Conservation (phyloP, 305 asterid species). For the Galium porrigens region DNA sequence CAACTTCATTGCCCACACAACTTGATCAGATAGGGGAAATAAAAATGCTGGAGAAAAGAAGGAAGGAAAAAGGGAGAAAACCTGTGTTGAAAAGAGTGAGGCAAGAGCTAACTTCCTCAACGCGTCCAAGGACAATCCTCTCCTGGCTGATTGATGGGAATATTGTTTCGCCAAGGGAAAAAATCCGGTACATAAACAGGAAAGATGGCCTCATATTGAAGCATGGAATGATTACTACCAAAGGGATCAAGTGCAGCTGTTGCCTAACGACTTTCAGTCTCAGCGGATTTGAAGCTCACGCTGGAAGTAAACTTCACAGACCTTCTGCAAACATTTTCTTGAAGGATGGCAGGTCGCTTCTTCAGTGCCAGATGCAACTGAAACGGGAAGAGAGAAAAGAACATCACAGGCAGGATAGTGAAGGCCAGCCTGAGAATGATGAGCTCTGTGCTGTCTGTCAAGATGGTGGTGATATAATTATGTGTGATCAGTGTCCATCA, state of each 20-base stretch:
- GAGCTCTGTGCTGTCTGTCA: conserved; percentile 66
- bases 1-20: conserved; percentile 19
- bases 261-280: conserved; percentile 41
- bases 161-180: conserved; percentile 43
- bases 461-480: conserved; percentile 60
- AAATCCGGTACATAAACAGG: conserved; percentile 39
- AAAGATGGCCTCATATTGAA: conserved; percentile 23
- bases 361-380: conserved; percentile 51
- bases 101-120: conserved; percentile 26
- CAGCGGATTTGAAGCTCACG: conserved; percentile 54
- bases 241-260: conserved; percentile 76
- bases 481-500: conserved; percentile 86
- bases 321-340: conserved; percentile 55
- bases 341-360: conserved; percentile 67
- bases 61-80: conserved; percentile 19
- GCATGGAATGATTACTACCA: conserved; percentile 58
- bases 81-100: conserved; percentile 34
- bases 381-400: conserved; percentile 17
- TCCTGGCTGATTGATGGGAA: conserved; percentile 72
- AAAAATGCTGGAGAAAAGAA: conserved; percentile 24
- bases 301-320: conserved; percentile 43
- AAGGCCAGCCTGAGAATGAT: conserved; percentile 29
- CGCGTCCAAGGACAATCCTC: conserved; percentile 50
- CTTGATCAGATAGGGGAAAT: conserved; percentile 16
- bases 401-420: conserved; percentile 18